Evolutionary conservation across 2,329 filamentous ascomycete genomes (phyloP), one percentile per base, ranked within the genome.

Genomic region (Monilinia laxa): DNA sequence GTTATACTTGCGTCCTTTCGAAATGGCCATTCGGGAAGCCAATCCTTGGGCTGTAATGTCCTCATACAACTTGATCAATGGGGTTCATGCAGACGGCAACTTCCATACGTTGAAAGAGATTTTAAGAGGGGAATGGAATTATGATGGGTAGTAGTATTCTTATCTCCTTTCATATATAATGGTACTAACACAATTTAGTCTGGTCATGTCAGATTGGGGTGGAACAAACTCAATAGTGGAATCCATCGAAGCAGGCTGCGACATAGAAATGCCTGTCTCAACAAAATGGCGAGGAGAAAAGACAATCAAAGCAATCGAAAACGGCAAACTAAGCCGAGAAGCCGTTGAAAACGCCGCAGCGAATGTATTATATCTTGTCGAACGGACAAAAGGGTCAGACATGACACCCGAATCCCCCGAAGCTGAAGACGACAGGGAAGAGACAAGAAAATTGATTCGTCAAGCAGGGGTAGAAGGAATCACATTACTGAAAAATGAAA

Each of bases 1-100:
- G 74, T 80, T 92, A 0, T 92, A 91, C 70, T 83, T 92, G n/a
- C 85, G 87, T 56, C 89, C 89, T 0, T 92, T 92, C 70, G 88
- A 91, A 77, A 90, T 91, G 73, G 88, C 88, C 0, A 80, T 91
- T 51, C 81, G 87, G 55, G 87, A 90, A 70, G 85, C 87, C 18
- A 87, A 89, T 65, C 87, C 88, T 2, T 89, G 87, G 87, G 87
- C 87, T 6, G 76, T 90, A 55, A 90, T 90, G 88, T 84, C 85
- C 5, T 86, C 86, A 1, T 90, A 90, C 73, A 90, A 90, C 71
- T 79, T 88, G 40, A 77, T 90, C 71, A 90, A 90, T 74, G 87
- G 87, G 5, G 76, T 84, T 5, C 85, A 88, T 70, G 82, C 84
- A 25, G 84, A 85, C 69, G 82, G 85, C 80, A 84, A 87, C 70